Evolutionary conservation across 441 rosid genomes (phyloP).

Genomic region (Pelargonium myrrhifolium): DNA sequence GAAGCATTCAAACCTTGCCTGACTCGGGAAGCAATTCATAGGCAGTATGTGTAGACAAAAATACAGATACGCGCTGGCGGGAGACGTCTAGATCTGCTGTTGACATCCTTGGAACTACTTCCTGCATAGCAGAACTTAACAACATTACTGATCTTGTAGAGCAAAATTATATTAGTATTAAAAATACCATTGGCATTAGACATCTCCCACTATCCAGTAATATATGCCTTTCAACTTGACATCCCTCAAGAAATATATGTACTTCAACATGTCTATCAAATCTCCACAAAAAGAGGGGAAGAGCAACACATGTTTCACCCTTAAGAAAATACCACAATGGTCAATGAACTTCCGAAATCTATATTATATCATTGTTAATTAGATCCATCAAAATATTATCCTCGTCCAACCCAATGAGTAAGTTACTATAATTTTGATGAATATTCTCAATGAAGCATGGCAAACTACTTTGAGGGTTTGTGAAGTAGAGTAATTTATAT

Average conservation of each 20-base stretch:
- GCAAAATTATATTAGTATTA: neutral
- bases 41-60: conserved; percentile 45
- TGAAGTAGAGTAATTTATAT: neutral
- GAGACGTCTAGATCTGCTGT: conserved; percentile 41
- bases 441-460: neutral
- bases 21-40: conserved; percentile 69
- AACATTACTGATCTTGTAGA: conserved; percentile 18
- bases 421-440: too few relatives aligned
- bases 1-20: conserved; percentile 58
- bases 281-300: too few relatives aligned
- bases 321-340: too few relatives aligned
- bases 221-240: neutral
- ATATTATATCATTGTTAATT: too few relatives aligned
- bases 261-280: neutral
- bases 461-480: neutral
- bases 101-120: conserved; percentile 33
- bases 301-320: too few relatives aligned
- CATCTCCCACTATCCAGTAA: neutral
- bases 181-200: conserved; percentile 5
- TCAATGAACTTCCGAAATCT: too few relatives aligned
- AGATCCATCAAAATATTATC: too few relatives aligned
- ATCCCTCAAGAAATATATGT: neutral
- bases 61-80: conserved; percentile 42
- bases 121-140: conserved; percentile 37
- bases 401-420: too few relatives aligned